Evolutionary conservation across 2,329 filamentous ascomycete species (phyloP).

Genomic region (Aspergillus amoenus): DNA sequence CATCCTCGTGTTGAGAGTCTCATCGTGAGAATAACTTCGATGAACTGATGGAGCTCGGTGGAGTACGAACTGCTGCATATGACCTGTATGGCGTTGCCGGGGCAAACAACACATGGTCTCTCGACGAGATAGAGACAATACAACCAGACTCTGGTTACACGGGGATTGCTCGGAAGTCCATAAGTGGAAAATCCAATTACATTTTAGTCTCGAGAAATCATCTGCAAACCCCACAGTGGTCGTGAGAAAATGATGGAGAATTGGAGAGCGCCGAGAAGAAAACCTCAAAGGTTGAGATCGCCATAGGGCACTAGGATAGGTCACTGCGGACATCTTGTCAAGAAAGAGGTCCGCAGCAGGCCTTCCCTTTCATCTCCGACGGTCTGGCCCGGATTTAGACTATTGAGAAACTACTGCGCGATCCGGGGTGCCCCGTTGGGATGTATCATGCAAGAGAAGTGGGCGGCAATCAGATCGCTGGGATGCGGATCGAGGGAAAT

Average conservation of each 20-base stretch:
- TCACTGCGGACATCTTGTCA: not conserved
- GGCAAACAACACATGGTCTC: no score
- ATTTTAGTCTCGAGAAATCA: no score
- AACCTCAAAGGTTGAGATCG: not conserved
- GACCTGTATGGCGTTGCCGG: no score
- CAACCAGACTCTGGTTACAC: no score
- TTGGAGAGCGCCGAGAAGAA: not conserved
- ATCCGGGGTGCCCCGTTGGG: not conserved
- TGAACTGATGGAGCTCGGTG: not conserved
- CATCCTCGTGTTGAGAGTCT: not conserved
- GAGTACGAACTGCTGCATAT: not conserved
- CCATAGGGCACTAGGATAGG: not conserved
- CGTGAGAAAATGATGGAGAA: not conserved
- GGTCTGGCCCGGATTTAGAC: not conserved
- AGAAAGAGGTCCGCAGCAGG: not conserved
- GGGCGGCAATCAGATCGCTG: conserved; percentile 1
- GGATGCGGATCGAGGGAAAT: not conserved
- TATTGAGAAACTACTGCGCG: not conserved
- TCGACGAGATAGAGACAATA: no score
- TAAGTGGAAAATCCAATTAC: no score
- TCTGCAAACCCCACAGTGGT: not conserved
- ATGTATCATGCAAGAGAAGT: not conserved
- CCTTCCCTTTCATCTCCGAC: not conserved
- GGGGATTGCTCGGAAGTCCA: no score
- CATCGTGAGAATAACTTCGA: not conserved